Percentiles rank a stretch among this genome's conserved stretches.
Conservation (phyloP, 495 filamentous ascomycete genomes). For the Sordaria brevicollis region DNA sequence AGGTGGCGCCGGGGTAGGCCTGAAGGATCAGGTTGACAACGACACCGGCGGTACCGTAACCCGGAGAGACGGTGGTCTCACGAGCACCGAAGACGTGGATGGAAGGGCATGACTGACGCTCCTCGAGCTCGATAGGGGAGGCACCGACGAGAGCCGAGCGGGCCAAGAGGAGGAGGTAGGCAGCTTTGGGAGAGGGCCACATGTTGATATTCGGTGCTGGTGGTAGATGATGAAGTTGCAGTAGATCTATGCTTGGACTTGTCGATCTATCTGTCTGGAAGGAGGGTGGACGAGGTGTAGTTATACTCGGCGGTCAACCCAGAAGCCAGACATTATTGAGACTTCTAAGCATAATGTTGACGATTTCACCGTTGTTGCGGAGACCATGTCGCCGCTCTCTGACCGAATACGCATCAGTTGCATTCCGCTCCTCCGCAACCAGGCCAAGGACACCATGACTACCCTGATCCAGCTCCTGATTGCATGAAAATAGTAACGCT, state of each 20-base stretch:
- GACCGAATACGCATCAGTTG: conserved; percentile 2
- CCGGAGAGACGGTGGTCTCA: conserved; percentile 47
- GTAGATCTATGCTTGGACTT: neutral
- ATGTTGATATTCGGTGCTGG: conserved; percentile 8
- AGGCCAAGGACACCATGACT: neutral
- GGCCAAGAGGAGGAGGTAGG: conserved; percentile 17
- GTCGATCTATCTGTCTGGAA: neutral
- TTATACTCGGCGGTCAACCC: neutral
- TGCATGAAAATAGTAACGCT: neutral
- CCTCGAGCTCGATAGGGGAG: conserved; percentile 21
- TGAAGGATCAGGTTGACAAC: conserved; percentile 44
- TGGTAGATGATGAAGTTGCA: neutral
- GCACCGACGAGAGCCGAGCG: conserved; percentile 20
- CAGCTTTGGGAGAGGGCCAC: conserved; percentile 22
- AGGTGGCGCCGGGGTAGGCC: conserved; percentile 44
- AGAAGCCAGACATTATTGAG: neutral
- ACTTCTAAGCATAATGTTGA: neutral
- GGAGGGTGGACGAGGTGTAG: neutral
- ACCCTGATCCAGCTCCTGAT: neutral
- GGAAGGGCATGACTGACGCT: conserved; percentile 30
- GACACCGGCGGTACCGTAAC: conserved; percentile 42
- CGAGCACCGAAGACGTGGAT: conserved; percentile 56
- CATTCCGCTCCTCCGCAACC: conserved; percentile 16
- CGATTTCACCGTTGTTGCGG: neutral
- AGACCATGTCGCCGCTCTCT: conserved; percentile 1